Conservation (phyloP, 1,139 yeast genomes). For the Tardiomyces blankii region DNA sequence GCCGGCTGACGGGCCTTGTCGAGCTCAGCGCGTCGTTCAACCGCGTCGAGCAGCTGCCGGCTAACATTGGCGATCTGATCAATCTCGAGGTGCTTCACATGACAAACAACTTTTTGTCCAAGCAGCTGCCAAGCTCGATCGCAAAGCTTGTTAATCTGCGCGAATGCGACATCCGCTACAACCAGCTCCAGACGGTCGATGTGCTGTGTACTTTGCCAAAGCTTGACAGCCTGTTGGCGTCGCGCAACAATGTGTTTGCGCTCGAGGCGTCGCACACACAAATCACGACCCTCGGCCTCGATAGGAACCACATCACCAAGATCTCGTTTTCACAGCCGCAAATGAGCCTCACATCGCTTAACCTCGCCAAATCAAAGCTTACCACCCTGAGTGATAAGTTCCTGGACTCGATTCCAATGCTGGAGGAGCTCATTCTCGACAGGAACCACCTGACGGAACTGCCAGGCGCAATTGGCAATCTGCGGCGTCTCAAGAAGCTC, state of each 20-base stretch:
- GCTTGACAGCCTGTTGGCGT: slow-evolving; percentile 61
- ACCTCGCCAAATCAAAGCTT: slow-evolving; percentile 72
- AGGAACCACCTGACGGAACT: slow-evolving; percentile 71
- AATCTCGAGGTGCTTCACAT: slow-evolving; percentile 60
- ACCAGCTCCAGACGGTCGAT: slow-evolving; percentile 53
- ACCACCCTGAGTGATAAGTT: slow-evolving; percentile 61
- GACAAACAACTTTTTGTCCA: slow-evolving; percentile 61
- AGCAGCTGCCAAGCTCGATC: slow-evolving; percentile 44
- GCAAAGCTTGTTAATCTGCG: slow-evolving; percentile 45
- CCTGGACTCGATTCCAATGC: slow-evolving; percentile 47
- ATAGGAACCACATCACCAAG: slow-evolving; percentile 75
- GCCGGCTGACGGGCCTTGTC: slow-evolving; percentile 45
- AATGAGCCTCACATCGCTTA: slow-evolving; percentile 56
- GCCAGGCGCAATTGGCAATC: slow-evolving; percentile 56
- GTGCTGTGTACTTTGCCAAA: slow-evolving; percentile 52
- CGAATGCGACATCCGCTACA: slow-evolving; percentile 70
- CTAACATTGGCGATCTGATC: slow-evolving; percentile 45
- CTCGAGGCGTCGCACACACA: slow-evolving; percentile 36
- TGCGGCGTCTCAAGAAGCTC: slow-evolving; percentile 50
- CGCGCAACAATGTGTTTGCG: slow-evolving; percentile 67
- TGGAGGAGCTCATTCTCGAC: slow-evolving; percentile 69
- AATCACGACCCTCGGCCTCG: slow-evolving; percentile 34
- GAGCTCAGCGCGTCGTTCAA: slow-evolving; percentile 81
- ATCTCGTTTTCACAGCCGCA: slow-evolving; percentile 51
- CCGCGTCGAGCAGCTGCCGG: slow-evolving; percentile 49